These are phyloP conservation scores for Citrus glauca DNA, from an alignment of 345 rosid genomes.

Conservation along the genomic window DNA sequence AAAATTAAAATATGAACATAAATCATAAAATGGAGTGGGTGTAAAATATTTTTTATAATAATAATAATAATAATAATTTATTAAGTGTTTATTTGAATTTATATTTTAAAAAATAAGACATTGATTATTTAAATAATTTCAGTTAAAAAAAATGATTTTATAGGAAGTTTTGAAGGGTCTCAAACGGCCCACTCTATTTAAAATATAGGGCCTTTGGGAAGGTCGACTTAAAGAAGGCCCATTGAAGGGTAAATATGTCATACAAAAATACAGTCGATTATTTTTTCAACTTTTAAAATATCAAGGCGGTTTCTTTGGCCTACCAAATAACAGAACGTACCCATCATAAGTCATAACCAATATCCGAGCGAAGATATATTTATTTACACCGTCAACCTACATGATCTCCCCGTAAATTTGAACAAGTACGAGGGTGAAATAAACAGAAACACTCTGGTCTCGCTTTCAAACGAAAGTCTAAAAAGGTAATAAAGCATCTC, in stretches of 20 bases:
- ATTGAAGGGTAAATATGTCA: slow-evolving; percentile 13
- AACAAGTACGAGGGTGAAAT: background rate
- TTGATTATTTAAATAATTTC: no score
- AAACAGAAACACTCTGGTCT: background rate
- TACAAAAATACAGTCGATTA: background rate
- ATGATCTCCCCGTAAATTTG: background rate
- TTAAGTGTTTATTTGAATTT: no score
- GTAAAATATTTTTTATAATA: no score
- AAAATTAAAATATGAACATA: no score
- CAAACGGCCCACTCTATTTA: no score
- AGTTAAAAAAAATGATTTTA: no score
- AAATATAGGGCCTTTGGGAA: background rate
- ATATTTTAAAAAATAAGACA: no score
- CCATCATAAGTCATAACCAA: background rate
- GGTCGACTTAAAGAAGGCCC: background rate
- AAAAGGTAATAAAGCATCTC: background rate
- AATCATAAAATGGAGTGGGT: no score
- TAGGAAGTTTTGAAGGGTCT: background rate
- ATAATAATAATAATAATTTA: no score
- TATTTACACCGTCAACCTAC: background rate
- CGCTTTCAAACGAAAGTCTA: slow-evolving; percentile 21
- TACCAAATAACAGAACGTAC: slow-evolving; percentile 23
- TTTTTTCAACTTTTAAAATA: slow-evolving; percentile 11
- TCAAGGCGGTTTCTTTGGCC: slow-evolving; percentile 27
- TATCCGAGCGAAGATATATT: background rate